These are phyloP conservation scores for Pyricularia grisea DNA, from an alignment of 2,329 filamentous ascomycete species.

Conservation along the genomic window DNA sequence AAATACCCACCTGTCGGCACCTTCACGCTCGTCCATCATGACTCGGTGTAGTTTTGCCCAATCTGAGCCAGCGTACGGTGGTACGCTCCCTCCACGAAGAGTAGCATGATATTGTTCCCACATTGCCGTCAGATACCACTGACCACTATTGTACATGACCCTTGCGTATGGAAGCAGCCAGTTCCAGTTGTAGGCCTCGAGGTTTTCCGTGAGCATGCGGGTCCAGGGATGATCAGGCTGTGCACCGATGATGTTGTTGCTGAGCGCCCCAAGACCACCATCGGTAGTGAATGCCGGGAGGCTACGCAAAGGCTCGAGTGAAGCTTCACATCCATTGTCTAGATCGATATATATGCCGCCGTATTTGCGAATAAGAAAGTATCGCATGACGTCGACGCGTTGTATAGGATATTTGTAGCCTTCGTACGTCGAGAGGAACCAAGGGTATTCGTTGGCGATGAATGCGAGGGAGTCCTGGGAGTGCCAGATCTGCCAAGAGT, in stretches of 20 bases:
- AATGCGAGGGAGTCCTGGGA: constrained; percentile 47
- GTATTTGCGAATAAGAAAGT: constrained; percentile 68
- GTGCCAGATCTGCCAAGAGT: background rate
- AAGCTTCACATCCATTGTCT: constrained; percentile 36
- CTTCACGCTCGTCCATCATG: constrained; percentile 15
- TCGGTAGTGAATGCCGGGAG: constrained; percentile 16
- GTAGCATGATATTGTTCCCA: constrained; percentile 16
- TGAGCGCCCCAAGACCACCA: constrained; percentile 14
- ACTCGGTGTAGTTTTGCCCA: constrained; percentile 8
- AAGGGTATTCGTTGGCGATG: constrained; percentile 64
- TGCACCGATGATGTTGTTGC: constrained; percentile 17
- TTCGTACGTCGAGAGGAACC: constrained; percentile 71
- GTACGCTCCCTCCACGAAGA: constrained; percentile 2
- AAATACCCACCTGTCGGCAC: constrained; percentile 14
- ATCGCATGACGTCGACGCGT: constrained; percentile 68
- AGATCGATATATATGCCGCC: constrained; percentile 77
- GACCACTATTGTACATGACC: constrained; percentile 16
- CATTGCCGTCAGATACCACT: constrained; percentile 17
- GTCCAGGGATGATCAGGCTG: constrained; percentile 15
- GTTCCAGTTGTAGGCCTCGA: constrained; percentile 12
- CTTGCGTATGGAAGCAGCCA: constrained; percentile 15
- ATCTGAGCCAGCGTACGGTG: background rate
- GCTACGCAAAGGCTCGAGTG: constrained; percentile 12
- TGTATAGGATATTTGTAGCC: constrained; percentile 67
- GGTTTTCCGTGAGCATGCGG: constrained; percentile 11